Evolutionary conservation across 2,329 filamentous ascomycete genomes (phyloP).

Genomic region (Pezicula neosporulosa): DNA sequence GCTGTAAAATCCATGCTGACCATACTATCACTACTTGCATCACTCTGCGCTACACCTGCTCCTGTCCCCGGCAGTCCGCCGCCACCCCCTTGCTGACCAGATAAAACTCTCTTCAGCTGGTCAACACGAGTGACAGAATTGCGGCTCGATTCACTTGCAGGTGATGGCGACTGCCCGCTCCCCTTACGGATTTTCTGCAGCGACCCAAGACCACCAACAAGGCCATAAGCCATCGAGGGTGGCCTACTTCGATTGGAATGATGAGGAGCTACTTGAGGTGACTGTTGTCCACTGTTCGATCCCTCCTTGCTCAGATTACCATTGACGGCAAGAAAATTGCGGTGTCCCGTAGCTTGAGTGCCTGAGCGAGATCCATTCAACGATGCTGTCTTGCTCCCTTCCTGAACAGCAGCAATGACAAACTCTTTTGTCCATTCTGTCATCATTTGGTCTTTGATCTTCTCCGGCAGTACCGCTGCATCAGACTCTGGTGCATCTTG

Average conservation of each 20-base stretch:
- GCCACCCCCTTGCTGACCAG: constrained; percentile 40
- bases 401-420: constrained; percentile 65
- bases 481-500: constrained; percentile 38
- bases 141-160: constrained; percentile 38
- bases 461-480: constrained; percentile 55
- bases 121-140: constrained; percentile 58
- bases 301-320: constrained; percentile 39
- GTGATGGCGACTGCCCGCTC: constrained; percentile 46
- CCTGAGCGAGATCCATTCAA: constrained; percentile 71
- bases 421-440: constrained; percentile 76
- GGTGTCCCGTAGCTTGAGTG: constrained; percentile 42
- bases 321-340: constrained; percentile 57
- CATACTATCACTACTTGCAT: constrained; percentile 63
- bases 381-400: constrained; percentile 68
- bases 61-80: constrained; percentile 29
- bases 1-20: constrained; percentile 65
- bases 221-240: constrained; percentile 24
- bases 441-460: constrained; percentile 72
- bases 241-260: constrained; percentile 19
- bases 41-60: constrained; percentile 42
- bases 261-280: constrained; percentile 38
- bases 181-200: constrained; percentile 47
- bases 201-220: constrained; percentile 29
- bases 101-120: constrained; percentile 59
- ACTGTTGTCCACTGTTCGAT: constrained; percentile 34